Evolutionary conservation across 148 eudicot genomes (phyloP).

Genomic region (Nyssa sinensis): DNA sequence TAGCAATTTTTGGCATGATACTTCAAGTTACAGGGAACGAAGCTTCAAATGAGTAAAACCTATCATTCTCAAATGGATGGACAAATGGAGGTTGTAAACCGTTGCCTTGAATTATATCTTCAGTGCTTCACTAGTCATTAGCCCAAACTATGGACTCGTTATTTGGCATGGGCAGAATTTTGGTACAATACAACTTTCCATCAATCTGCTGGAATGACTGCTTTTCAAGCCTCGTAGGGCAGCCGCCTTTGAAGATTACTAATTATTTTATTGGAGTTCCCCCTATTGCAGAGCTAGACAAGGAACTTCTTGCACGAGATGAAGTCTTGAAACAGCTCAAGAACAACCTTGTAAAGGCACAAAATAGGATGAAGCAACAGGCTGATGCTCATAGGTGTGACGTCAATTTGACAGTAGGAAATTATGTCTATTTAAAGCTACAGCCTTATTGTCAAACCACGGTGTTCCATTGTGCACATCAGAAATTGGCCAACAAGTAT

Average conservation of each 20-base stretch:
- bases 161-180: neutral
- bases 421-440: no score
- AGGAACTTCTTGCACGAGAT: neutral
- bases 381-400: neutral
- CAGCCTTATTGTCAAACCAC: no score
- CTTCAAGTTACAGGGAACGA: neutral
- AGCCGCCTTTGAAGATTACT: neutral
- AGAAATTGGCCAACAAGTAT: no score
- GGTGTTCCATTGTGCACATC: no score
- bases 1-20: neutral
- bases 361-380: constrained; percentile 1
- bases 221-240: neutral
- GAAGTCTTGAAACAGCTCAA: no score
- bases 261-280: neutral
- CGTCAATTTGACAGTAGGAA: no score
- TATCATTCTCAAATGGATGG: neutral
- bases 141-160: neutral
- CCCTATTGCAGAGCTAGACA: neutral
- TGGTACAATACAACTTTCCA: neutral
- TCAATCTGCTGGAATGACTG: neutral
- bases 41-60: neutral
- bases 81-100: neutral
- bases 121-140: neutral
- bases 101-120: neutral
- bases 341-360: neutral